Percentiles rank a stretch among this genome's conserved stretches.
Conservation (phyloP, 331 rosid genomes). For the Saraca asoca region DNA sequence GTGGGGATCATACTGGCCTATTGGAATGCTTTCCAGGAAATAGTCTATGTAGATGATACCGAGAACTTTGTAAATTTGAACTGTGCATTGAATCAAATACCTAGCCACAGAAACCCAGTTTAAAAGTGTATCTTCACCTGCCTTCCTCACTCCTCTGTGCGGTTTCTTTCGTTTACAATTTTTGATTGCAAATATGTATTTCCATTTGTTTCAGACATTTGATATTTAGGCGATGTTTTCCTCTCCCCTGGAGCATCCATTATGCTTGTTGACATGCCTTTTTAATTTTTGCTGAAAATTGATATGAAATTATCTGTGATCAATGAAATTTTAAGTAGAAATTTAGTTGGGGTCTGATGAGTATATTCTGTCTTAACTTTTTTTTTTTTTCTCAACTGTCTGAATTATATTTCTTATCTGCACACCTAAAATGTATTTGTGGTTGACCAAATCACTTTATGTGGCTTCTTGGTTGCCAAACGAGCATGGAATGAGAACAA, state of each 20-base stretch:
- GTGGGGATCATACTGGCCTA: slow-evolving; percentile 34
- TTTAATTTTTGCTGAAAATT: not conserved
- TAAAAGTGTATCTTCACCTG: slow-evolving; percentile 36
- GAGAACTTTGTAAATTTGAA: slow-evolving; percentile 70
- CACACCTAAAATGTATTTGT: not conserved
- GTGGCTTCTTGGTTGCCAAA: no score
- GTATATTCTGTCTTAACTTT: not conserved
- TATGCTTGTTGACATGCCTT: not conserved
- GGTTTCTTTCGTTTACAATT: slow-evolving; percentile 28
- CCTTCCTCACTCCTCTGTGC: not conserved
- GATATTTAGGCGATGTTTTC: not conserved
- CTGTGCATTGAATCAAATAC: slow-evolving; percentile 48
- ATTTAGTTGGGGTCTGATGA: slow-evolving; percentile 3
- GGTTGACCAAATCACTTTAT: not conserved
- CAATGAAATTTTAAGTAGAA: not conserved
- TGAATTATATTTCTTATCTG: not conserved
- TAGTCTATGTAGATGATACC: slow-evolving; percentile 51
- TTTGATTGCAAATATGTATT: slow-evolving; percentile 39
- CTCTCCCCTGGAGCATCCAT: no score
- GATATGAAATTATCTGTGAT: not conserved
- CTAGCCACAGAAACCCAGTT: slow-evolving; percentile 55
- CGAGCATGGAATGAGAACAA: no score
- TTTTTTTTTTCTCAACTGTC: not conserved
- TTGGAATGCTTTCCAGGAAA: slow-evolving; percentile 39
- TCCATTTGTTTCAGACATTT: slow-evolving; percentile 32